Evolutionary conservation across 768 basidiomycete genomes (phyloP).

Genomic region (Suillus americanus): DNA sequence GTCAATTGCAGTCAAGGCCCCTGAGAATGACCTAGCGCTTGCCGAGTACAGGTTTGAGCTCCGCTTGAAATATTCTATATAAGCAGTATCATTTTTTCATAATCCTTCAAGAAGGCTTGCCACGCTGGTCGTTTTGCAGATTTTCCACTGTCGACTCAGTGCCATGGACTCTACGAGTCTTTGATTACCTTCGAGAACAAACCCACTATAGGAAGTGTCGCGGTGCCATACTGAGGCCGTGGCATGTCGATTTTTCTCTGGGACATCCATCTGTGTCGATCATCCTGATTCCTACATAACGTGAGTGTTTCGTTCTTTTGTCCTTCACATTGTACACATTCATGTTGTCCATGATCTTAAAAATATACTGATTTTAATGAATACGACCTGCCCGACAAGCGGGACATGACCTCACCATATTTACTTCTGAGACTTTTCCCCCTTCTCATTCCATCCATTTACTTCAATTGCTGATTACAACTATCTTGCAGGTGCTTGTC

Average conservation of each 20-base stretch:
- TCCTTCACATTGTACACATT: background rate
- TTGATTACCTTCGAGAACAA: conserved; percentile 39
- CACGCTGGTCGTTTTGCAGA: conserved; percentile 45
- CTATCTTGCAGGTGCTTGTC: background rate
- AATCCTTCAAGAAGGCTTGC: conserved; percentile 38
- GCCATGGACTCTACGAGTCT: conserved; percentile 42
- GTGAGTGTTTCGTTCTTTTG: background rate
- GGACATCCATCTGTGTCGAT: conserved; percentile 27
- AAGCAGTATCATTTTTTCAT: background rate
- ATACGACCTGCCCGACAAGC: conserved; percentile 27
- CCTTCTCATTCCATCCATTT: background rate
- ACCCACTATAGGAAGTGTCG: conserved; percentile 51
- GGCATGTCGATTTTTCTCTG: conserved; percentile 49
- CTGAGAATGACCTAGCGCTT: background rate
- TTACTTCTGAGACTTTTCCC: conserved; percentile 10
- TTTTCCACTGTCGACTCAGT: conserved; percentile 45
- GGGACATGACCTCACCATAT: conserved; percentile 14
- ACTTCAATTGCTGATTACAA: background rate
- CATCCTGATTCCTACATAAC: background rate
- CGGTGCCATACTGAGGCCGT: conserved; percentile 36
- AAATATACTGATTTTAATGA: conserved; percentile 32
- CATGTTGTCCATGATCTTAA: conserved; percentile 22
- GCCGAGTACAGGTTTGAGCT: background rate
- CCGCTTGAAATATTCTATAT: conserved; percentile 8
- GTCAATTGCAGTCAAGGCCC: background rate